These are phyloP conservation scores for Hypoxylon sp. DNA, from an alignment of 2,329 filamentous ascomycete genomes.

Conservation along the genomic window DNA sequence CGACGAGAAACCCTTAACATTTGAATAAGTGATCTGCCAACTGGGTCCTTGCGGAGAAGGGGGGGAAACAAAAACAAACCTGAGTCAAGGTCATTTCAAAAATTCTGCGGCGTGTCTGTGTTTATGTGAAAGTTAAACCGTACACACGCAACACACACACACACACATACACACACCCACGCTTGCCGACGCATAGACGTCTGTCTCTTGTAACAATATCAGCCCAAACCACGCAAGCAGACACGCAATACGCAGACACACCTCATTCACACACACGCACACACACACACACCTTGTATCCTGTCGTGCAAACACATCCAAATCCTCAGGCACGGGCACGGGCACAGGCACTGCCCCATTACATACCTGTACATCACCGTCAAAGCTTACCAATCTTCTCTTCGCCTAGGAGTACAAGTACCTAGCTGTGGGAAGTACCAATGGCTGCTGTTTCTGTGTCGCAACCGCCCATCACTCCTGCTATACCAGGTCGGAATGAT, in stretches of 20 bases:
- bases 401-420: slow-evolving; percentile 28
- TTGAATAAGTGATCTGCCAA: slow-evolving; percentile 36
- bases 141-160: slow-evolving; percentile 8
- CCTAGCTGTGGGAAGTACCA: slow-evolving; percentile 22
- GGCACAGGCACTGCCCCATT: slow-evolving; percentile 26
- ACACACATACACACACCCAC: slow-evolving; percentile 2
- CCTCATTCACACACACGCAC: slow-evolving; percentile 4
- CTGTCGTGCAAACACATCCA: slow-evolving; percentile 15
- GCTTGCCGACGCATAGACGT: background rate
- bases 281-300: slow-evolving; percentile 16
- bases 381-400: slow-evolving; percentile 15
- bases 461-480: slow-evolving; percentile 41
- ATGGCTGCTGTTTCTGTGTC: slow-evolving; percentile 40
- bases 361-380: slow-evolving; percentile 24
- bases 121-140: slow-evolving; percentile 37
- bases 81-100: slow-evolving; percentile 39
- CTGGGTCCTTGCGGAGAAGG: slow-evolving; percentile 22
- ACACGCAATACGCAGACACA: slow-evolving; percentile 23
- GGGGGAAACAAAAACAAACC: slow-evolving; percentile 27
- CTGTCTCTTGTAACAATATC: slow-evolving; percentile 19
- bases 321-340: slow-evolving; percentile 17
- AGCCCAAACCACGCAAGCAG: slow-evolving; percentile 25
- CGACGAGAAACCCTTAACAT: slow-evolving; percentile 30
- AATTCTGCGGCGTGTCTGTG: slow-evolving; percentile 29
- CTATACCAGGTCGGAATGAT: slow-evolving; percentile 47